These are phyloP conservation scores for Solanum dulcamara DNA, from an alignment of 257 asterid species.

Conservation along the genomic window DNA sequence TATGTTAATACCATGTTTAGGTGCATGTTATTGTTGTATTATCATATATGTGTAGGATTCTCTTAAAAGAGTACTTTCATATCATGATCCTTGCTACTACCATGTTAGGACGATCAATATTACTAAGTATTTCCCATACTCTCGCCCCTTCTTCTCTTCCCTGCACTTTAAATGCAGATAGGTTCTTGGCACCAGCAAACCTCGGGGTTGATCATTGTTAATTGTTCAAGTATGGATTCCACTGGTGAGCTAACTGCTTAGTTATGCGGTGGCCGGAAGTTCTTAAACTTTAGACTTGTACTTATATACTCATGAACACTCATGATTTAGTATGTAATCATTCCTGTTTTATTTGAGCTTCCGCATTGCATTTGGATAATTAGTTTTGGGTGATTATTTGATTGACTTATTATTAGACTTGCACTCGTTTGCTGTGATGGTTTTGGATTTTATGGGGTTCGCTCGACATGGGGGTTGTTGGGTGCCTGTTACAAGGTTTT, in stretches of 20 bases:
- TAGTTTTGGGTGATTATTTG: neutral
- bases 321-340: neutral
- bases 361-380: neutral
- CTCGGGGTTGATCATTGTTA: neutral
- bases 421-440: neutral
- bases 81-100: neutral
- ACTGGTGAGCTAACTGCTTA: neutral
- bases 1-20: neutral
- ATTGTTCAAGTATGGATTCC: neutral
- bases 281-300: neutral
- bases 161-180: neutral
- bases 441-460: neutral
- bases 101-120: neutral
- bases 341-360: neutral
- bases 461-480: neutral
- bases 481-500: neutral
- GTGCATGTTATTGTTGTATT: neutral
- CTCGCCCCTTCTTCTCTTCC: neutral
- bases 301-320: neutral
- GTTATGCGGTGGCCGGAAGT: neutral
- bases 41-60: neutral
- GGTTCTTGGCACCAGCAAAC: neutral
- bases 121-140: neutral
- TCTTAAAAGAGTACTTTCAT: neutral
- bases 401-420: neutral